phyloP scores from a whole-genome alignment of 2,329 filamentous ascomycete species.

The Pseudogymnoascus sp. region DNA sequence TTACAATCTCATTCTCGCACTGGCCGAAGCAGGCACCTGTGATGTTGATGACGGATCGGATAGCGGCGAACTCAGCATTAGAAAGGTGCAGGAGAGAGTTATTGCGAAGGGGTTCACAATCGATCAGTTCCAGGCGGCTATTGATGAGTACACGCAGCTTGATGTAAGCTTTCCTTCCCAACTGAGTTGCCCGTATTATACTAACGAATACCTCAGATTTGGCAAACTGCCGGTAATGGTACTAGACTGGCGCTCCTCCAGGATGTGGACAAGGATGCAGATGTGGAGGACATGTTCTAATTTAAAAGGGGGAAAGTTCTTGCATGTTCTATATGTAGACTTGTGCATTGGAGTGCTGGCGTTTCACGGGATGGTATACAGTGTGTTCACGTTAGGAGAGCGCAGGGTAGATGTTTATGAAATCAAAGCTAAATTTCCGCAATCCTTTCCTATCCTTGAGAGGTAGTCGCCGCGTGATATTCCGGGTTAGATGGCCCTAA shows the following conservation, averaged over 20 bases:
- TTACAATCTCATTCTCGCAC: conserved; percentile 84
- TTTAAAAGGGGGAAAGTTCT: background rate
- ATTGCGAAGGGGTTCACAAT: conserved; percentile 95
- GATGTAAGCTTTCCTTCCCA: conserved; percentile 58
- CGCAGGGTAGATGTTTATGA: conserved; percentile 3
- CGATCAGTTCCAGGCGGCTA: conserved; percentile 77
- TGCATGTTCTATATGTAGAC: conserved; percentile 6
- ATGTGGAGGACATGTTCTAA: conserved; percentile 2
- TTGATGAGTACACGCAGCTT: conserved; percentile 81
- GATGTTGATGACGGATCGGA: conserved; percentile 40
- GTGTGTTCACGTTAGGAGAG: conserved; percentile 4
- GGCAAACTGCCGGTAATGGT: conserved; percentile 68
- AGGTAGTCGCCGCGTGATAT: background rate
- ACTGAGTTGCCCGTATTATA: conserved; percentile 1
- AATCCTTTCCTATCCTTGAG: background rate
- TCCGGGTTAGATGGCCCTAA: background rate
- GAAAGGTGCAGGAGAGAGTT: conserved; percentile 82
- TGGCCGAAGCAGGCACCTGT: conserved; percentile 73
- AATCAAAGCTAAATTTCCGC: background rate
- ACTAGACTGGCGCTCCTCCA: conserved; percentile 63
- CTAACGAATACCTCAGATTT: conserved; percentile 52
- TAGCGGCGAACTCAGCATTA: conserved; percentile 71
- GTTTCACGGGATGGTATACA: background rate
- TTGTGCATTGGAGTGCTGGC: conserved; percentile 2
- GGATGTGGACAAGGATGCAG: background rate